Base-by-base conservation (phyloP, 2,329 filamentous ascomycete species). In the Sarocladiaceae sp. region DNA sequence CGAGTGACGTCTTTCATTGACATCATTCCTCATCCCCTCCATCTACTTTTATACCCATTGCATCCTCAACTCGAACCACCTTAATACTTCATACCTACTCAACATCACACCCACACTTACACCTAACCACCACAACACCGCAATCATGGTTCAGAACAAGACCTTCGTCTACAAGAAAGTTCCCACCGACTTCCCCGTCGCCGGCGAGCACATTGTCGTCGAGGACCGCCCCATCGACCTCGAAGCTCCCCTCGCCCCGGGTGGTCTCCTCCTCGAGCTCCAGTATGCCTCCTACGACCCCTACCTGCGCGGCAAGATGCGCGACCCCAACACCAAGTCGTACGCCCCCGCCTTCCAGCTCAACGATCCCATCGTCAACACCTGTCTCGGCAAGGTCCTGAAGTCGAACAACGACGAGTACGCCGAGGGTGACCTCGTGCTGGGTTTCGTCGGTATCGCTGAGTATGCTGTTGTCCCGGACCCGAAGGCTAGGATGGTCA, bases 271-370 rank as follows among this genome's bases (percentile, higher is more conserved):
- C 47, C 71, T 86, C 57, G 81, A 90, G 71, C 80, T 87, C 60
- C 79, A 86, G 62, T 90, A 87, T 67, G 76, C 84, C 57, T 92
- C 88, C 36, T 87, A 87, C 71, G 90, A 96, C 68, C 90, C 90
- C 2, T 96, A 95, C 74, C 83, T 88, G 75, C 87, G 91, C 53
- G 87, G 87, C 55, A 81, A 82, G 59, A 92, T 96, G 87, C 84
- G 89, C 46, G 69, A 76, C 46, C 64, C 87, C 6, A 66, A 74
- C 31, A 61, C 71, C 64, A 82, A 87, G 71, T 90, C 87, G 10
- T 94, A 70, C 56, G 40, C 57, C 2, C 60, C 65, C 1, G 56
- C 67, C 13, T 90, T 84, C 62, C 65, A 75, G 15, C 67, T 88
- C 44, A 76, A 77, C 64, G 69, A 80, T 59, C 81, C 88, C 56